These are phyloP conservation scores for Tricholoma hemisulphureum DNA, from an alignment of 768 basidiomycete species.

Conservation along the genomic window DNA sequence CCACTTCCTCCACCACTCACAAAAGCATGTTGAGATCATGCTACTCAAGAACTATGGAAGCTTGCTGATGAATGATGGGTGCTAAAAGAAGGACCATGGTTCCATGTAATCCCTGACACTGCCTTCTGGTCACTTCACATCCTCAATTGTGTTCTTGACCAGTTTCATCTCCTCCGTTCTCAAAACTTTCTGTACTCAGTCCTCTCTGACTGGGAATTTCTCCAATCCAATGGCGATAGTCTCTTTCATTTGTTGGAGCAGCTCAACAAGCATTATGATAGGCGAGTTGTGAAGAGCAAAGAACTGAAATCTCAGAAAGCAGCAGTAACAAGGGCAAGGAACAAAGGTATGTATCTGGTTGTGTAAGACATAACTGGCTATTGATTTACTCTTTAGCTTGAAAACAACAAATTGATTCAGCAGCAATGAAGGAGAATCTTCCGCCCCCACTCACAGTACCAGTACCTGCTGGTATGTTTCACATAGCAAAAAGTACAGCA, in stretches of 20 bases:
- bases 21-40: background rate
- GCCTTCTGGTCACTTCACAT: constrained; percentile 1
- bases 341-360: constrained; percentile 3
- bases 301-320: constrained; percentile 1
- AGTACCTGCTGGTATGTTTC: background rate
- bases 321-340: constrained; percentile 4
- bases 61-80: background rate
- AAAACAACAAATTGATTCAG: background rate
- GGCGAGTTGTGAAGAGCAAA: constrained; percentile 3
- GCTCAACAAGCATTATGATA: constrained; percentile 3
- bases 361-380: background rate
- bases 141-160: constrained; percentile 4
- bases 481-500: background rate
- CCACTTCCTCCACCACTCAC: constrained; percentile 1
- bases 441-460: background rate
- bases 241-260: background rate
- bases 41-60: background rate
- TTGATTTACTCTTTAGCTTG: background rate
- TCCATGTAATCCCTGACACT: background rate
- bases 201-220: constrained; percentile 1
- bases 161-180: constrained; percentile 4
- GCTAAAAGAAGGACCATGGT: background rate
- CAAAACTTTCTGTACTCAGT: background rate
- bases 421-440: background rate
- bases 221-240: background rate